Evolutionary conservation across 306 rosid species (phyloP).

Genomic region (Mimosa bimucronata): DNA sequence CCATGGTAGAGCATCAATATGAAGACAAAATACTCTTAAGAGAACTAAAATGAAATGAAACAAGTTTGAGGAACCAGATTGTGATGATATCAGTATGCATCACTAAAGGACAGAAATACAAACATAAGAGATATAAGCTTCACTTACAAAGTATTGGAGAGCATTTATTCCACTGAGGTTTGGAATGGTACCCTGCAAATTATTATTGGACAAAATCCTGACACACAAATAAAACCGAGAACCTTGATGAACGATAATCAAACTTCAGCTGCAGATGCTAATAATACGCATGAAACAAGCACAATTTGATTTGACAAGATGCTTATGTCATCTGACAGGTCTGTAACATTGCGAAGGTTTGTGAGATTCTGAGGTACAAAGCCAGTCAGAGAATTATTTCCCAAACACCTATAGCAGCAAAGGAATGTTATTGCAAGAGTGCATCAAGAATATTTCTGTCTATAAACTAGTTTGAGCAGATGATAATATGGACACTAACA

Average conservation of each 20-base stretch:
- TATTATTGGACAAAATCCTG: conserved; percentile 41
- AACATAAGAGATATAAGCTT: neutral
- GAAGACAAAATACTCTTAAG: neutral
- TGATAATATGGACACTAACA: conserved; percentile 56
- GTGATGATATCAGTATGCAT: neutral
- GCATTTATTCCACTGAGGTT: too few relatives aligned
- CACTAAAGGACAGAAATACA: neutral
- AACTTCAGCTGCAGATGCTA: neutral
- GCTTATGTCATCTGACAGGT: conserved; percentile 50
- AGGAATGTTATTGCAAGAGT: neutral
- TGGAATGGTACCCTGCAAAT: too few relatives aligned
- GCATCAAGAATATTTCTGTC: too few relatives aligned
- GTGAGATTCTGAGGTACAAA: conserved; percentile 46
- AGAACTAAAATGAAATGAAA: neutral
- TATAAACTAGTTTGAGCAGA: conserved; percentile 13
- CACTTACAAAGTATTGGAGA: too few relatives aligned
- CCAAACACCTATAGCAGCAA: conserved; percentile 52
- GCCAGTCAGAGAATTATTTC: conserved; percentile 44
- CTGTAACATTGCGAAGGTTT: conserved; percentile 36
- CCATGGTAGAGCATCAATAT: neutral
- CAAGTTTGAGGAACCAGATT: neutral
- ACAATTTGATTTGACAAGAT: neutral
- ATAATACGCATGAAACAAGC: neutral
- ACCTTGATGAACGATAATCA: neutral
- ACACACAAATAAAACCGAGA: conserved; percentile 11